Evolutionary conservation across 1,139 yeast genomes (phyloP), one percentile per base, ranked within the genome.

Genomic region (Hyphopichia pseudoburtonii): DNA sequence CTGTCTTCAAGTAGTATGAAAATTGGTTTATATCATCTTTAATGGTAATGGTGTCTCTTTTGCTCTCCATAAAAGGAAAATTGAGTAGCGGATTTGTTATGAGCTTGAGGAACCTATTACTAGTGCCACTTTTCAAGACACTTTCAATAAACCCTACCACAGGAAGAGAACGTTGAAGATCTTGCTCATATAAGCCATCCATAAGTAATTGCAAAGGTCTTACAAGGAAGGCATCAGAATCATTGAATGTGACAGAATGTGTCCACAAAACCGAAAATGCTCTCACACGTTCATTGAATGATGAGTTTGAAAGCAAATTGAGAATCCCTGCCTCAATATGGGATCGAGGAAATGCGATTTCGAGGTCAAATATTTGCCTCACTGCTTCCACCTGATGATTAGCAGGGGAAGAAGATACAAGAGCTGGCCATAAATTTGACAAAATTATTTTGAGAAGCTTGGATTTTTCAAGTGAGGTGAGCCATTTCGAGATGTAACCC

Each of bases 121-220:
- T 62, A 1, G 82, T 68, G 0, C 87, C 87, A 29, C 74, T 64
- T 26, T 70, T 65, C 2, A 78, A 50, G 2, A 76, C 64, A n/a
- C 68, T 64, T 24, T 67, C 60, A 2, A 86, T 60, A 79, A 92
- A 86, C 38, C 76, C 73, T 5, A 70, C 57, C 1, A 80, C 76
- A n/a, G 72, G 62, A 4, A 76, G 53, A 23, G 64, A 62, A 35
- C 68, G 64, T 19, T 73, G 66, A 12, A 64, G 64, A 34, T 72
- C 63, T 2, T 63, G 55, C 27, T 66, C 71, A 24, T 61, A 53
- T 16, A 86, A 53, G 34, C 78, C 85, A 52, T 88, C 96, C 15
- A 87, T 54, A 10, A 87, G 62, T 4, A 87, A 52, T 42, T 82
- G 80, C n/a, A 88, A 58, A 0, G 95, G 92, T 40, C 83, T 68